Percentiles rank a stretch among this genome's conserved stretches.
Evolutionary conservation across 225 moss, liverwort and hornwort species (phyloP).

Genomic region (Thuidium tamariscinum): DNA sequence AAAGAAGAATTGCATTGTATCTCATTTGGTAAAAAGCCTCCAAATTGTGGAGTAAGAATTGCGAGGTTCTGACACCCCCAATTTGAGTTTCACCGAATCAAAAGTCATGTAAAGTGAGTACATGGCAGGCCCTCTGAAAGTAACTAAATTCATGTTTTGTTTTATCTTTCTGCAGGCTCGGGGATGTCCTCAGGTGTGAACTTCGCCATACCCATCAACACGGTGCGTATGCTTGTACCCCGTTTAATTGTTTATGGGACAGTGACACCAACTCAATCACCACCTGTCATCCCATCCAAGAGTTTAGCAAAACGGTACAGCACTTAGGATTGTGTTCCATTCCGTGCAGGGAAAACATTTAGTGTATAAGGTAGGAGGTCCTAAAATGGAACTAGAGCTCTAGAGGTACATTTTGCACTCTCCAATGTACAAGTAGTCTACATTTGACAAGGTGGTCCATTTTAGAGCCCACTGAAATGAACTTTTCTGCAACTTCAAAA

Average conservation of each 20-base stretch:
- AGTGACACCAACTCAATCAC: constrained; percentile 17
- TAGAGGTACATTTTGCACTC: too few relatives aligned
- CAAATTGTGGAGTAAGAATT: not conserved
- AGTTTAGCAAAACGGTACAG: constrained; percentile 32
- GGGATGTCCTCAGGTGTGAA: constrained; percentile 64
- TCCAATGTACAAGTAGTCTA: too few relatives aligned
- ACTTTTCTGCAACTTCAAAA: too few relatives aligned
- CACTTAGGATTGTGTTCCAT: not conserved
- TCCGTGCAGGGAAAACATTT: not conserved
- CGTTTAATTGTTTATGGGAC: constrained; percentile 49
- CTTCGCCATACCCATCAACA: constrained; percentile 49
- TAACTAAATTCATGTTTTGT: not conserved
- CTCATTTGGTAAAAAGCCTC: not conserved
- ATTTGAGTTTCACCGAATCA: not conserved
- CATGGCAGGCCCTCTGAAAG: not conserved
- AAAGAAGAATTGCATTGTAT: not conserved
- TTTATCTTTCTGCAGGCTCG: constrained; percentile 19
- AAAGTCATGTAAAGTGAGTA: not conserved
- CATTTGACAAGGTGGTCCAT: too few relatives aligned
- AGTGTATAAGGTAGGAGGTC: too few relatives aligned
- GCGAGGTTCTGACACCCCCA: not conserved
- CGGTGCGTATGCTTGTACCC: constrained; percentile 40
- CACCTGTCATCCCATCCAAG: constrained; percentile 28
- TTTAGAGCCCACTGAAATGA: too few relatives aligned
- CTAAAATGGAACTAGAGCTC: too few relatives aligned